Evolutionary conservation across 1,139 yeast species (phyloP).

Genomic region (Magnusiomyces paraingens): DNA sequence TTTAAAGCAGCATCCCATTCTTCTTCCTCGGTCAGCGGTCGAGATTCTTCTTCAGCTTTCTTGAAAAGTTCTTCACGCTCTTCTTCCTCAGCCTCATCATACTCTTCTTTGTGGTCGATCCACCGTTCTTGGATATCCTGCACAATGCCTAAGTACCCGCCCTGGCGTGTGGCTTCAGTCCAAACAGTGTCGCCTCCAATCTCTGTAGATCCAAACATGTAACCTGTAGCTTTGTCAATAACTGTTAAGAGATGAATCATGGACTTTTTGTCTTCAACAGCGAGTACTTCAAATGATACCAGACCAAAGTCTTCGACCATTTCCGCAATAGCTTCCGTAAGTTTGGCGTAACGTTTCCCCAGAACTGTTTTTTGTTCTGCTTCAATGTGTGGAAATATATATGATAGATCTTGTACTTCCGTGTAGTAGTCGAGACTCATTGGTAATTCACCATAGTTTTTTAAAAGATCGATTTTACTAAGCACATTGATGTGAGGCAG

Average conservation of each 20-base stretch:
- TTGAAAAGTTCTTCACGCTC: slow-evolving; percentile 37
- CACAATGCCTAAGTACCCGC: slow-evolving; percentile 47
- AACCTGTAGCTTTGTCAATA: slow-evolving; percentile 90
- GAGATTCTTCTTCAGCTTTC: slow-evolving; percentile 21
- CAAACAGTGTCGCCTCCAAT: slow-evolving; percentile 93
- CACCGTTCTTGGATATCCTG: slow-evolving; percentile 91
- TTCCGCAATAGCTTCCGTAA: slow-evolving; percentile 77
- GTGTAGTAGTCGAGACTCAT: slow-evolving; percentile 82
- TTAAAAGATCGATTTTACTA: slow-evolving; percentile 79
- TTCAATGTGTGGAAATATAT: slow-evolving; percentile 61
- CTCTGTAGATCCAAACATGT: slow-evolving; percentile 85
- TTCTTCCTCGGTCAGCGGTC: slow-evolving; percentile 47
- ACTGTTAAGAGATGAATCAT: slow-evolving; percentile 76
- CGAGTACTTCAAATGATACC: slow-evolving; percentile 81
- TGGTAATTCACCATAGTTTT: slow-evolving; percentile 53
- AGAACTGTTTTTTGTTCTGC: slow-evolving; percentile 58
- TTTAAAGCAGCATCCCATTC: slow-evolving; percentile 65
- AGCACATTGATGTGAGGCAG: slow-evolving; percentile 90
- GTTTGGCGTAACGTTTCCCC: slow-evolving; percentile 56
- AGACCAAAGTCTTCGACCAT: slow-evolving; percentile 81
- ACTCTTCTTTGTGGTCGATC: slow-evolving; percentile 76
- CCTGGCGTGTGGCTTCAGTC: slow-evolving; percentile 89
- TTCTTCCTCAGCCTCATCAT: slow-evolving; percentile 57
- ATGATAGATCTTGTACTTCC: slow-evolving; percentile 77
- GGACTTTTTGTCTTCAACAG: slow-evolving; percentile 84